Percentiles rank a stretch among this genome's conserved stretches.
Evolutionary conservation across 345 rosid genomes (phyloP).

Genomic region (Syzygium aqueum): DNA sequence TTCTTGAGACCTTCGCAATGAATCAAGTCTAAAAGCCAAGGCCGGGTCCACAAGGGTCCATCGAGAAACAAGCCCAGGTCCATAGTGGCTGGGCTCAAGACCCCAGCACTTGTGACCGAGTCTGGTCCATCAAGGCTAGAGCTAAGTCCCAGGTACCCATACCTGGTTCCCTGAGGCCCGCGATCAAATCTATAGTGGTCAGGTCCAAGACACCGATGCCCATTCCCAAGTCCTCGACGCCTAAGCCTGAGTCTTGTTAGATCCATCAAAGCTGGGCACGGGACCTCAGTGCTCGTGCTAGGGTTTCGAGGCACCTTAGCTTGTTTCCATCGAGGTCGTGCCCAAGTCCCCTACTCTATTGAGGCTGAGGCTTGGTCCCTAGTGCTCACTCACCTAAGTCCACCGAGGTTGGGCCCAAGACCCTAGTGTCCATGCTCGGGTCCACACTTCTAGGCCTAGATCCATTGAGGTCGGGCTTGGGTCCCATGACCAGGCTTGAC

Average conservation of each 20-base stretch:
- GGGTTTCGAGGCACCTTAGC: not conserved
- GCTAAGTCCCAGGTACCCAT: not conserved
- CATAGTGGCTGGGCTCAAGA: not conserved
- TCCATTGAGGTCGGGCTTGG: not conserved
- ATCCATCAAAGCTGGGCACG: not conserved
- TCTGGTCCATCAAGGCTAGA: not conserved
- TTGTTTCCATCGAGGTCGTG: not conserved
- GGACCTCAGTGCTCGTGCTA: not conserved
- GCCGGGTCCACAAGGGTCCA: not conserved
- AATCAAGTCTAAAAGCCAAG: rapidly evolving
- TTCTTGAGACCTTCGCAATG: not conserved
- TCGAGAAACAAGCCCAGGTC: not conserved
- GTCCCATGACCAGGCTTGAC: rapidly evolving
- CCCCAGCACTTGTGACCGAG: rapidly evolving
- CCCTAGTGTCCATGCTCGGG: not conserved
- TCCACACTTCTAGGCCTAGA: not conserved
- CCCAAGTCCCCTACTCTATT: not conserved
- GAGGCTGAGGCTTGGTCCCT: not conserved
- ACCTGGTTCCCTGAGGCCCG: rapidly evolving
- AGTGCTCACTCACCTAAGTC: not conserved
- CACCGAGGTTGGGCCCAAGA: not conserved
- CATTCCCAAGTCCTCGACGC: rapidly evolving
- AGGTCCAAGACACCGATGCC: not conserved
- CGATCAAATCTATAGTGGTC: rapidly evolving
- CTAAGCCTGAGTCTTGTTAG: rapidly evolving